Conservation (phyloP, 192 early-diverging fungal species). For the Irineochytrium annulatum region DNA sequence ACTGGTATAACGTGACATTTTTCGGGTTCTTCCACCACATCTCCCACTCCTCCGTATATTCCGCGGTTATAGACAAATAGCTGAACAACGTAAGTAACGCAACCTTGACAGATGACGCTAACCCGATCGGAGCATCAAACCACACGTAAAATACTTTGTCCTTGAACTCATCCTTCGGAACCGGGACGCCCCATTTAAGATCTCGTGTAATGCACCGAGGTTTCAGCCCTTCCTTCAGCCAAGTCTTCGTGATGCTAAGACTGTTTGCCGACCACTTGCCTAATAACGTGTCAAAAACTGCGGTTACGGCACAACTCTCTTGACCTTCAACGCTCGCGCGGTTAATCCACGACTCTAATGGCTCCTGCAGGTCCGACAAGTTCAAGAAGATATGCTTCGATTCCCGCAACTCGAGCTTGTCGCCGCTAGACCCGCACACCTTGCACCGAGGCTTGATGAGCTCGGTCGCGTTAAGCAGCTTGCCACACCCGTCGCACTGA, state of each 20-base stretch:
- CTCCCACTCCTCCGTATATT: slow-evolving; percentile 90
- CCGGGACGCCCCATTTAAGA: slow-evolving; percentile 96
- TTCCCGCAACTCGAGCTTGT: slow-evolving; percentile 70
- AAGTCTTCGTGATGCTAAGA: slow-evolving; percentile 79
- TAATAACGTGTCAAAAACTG: slow-evolving; percentile 7
- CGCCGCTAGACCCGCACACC: slow-evolving; percentile 76
- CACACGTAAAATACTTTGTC: slow-evolving; percentile 99
- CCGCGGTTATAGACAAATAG: slow-evolving; percentile 96
- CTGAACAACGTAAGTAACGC: slow-evolving; percentile 11
- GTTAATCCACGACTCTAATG: slow-evolving; percentile 71
- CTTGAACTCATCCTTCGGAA: slow-evolving; percentile 78
- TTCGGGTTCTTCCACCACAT: slow-evolving; percentile 99
- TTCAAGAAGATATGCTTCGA: slow-evolving; percentile 92
- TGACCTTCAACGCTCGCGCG: slow-evolving; percentile 64
- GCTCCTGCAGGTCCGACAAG: slow-evolving; percentile 69
- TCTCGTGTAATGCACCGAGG: slow-evolving; percentile 97
- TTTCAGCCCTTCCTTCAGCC: slow-evolving; percentile 91
- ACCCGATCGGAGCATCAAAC: slow-evolving; percentile 97
- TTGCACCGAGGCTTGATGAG: slow-evolving; percentile 94
- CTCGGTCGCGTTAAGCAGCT: slow-evolving; percentile 86
- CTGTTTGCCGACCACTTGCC: slow-evolving; percentile 84
- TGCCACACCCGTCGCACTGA: slow-evolving; percentile 95
- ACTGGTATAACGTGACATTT: slow-evolving; percentile 94
- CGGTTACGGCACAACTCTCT: background rate
- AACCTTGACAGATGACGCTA: slow-evolving; percentile 12